Percentiles rank a stretch among this genome's conserved stretches.
phyloP scores from a whole-genome alignment of 345 rosid species.

The Clausena lansium region DNA sequence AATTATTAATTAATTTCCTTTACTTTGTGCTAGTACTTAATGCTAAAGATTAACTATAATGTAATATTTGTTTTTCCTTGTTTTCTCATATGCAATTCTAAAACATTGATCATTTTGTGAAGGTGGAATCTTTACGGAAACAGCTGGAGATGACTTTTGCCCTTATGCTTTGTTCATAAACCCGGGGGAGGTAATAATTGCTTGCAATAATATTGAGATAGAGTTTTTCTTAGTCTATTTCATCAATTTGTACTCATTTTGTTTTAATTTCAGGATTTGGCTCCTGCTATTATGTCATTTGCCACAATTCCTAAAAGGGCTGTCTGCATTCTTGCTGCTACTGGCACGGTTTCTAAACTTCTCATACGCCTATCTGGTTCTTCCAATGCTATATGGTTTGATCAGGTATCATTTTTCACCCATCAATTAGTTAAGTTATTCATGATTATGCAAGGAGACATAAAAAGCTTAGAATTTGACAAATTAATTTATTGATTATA shows the following conservation, averaged over 20 bases:
- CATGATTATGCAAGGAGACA: too few species aligned
- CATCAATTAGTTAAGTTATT: too few species aligned
- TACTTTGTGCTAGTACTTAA: too few species aligned
- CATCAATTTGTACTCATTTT: too few species aligned
- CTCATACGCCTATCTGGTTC: constrained; percentile 23
- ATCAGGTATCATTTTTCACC: constrained; percentile 25
- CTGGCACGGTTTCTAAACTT: constrained; percentile 34
- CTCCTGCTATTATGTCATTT: constrained; percentile 12
- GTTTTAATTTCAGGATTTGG: constrained; percentile 31
- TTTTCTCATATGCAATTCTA: too few species aligned
- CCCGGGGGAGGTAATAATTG: constrained; percentile 28
- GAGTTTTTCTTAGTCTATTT: too few species aligned
- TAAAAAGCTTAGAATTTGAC: too few species aligned
- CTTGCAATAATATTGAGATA: neutral
- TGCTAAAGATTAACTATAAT: too few species aligned
- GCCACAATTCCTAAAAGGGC: constrained; percentile 6
- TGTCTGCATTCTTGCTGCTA: constrained; percentile 35
- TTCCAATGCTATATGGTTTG: constrained; percentile 15
- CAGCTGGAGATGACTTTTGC: constrained; percentile 30
- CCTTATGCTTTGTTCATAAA: constrained; percentile 30
- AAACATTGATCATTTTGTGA: neutral
- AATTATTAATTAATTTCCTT: too few species aligned
- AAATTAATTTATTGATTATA: too few species aligned
- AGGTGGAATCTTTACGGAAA: constrained; percentile 28
- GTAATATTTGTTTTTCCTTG: too few species aligned